Evolutionary conservation across 73 alveolate genomes (phyloP).

Genomic region (Blepharisma stoltei): DNA sequence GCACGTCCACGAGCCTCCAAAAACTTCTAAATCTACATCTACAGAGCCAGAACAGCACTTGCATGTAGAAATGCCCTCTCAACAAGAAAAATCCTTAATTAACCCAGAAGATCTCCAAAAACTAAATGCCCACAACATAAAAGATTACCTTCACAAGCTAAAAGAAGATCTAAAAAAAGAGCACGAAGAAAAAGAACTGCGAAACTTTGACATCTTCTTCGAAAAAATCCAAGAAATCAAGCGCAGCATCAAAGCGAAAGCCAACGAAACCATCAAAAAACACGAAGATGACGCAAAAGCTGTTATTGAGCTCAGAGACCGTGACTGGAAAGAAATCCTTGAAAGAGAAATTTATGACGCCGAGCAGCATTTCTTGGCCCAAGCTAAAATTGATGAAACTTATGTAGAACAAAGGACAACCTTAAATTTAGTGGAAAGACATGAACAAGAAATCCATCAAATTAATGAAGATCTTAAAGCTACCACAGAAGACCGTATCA

Average conservation of each 20-base stretch:
- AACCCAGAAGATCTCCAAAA: background rate
- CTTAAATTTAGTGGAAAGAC: background rate
- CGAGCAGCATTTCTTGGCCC: background rate
- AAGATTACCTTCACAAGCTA: background rate
- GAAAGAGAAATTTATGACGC: background rate
- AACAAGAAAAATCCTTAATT: background rate
- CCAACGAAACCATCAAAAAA: background rate
- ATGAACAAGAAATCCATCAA: conserved; percentile 8
- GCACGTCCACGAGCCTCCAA: background rate
- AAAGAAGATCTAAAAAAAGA: too few relatives aligned
- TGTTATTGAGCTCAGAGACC: background rate
- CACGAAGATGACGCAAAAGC: background rate
- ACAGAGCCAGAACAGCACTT: background rate
- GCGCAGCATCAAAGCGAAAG: background rate
- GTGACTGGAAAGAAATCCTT: conserved; percentile 1
- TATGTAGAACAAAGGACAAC: background rate
- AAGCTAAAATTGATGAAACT: background rate
- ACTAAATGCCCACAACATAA: background rate
- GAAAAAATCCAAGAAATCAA: background rate
- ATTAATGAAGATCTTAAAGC: background rate
- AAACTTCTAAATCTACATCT: background rate
- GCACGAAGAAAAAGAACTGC: background rate
- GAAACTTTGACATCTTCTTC: background rate
- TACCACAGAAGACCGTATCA: background rate
- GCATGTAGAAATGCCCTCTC: background rate